A percentile compares a stretch with the other conserved stretches of the same genome.
Evolutionary conservation across 2,329 filamentous ascomycete species (phyloP).

Genomic region (Zymoseptoria ardabiliae): DNA sequence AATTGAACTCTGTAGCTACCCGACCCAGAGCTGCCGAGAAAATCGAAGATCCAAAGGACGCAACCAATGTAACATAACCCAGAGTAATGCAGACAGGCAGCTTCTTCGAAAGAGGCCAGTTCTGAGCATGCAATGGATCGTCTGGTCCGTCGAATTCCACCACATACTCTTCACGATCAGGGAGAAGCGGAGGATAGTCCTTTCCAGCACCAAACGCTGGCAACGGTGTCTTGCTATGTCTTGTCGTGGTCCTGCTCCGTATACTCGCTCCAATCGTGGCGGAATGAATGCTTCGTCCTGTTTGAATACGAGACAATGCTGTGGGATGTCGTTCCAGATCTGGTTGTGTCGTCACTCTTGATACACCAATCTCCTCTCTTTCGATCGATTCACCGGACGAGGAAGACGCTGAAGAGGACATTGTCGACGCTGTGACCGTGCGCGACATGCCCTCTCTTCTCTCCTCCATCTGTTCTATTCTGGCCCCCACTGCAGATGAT

Average conservation of each 20-base stretch:
- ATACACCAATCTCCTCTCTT: conserved; percentile 45
- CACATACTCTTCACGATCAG: conserved; percentile 67
- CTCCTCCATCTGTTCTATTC: conserved; percentile 34
- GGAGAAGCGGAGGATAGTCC: conserved; percentile 60
- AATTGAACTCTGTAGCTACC: conserved; percentile 37
- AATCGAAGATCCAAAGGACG: conserved; percentile 53
- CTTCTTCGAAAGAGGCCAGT: conserved; percentile 79
- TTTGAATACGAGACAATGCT: conserved; percentile 63
- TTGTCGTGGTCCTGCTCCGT: conserved; percentile 33
- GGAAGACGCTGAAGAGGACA: conserved; percentile 40
- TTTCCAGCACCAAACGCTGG: conserved; percentile 69
- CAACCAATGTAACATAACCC: conserved; percentile 61
- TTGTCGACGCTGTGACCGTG: conserved; percentile 46
- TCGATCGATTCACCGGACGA: conserved; percentile 29
- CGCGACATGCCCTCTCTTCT: conserved; percentile 45
- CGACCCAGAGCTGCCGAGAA: conserved; percentile 36
- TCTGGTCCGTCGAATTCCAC: conserved; percentile 76
- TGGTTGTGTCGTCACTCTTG: conserved; percentile 54
- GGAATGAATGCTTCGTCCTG: conserved; percentile 62
- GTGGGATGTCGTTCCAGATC: conserved; percentile 62
- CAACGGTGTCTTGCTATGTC: conserved; percentile 42
- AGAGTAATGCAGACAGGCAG: conserved; percentile 56
- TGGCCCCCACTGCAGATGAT: conserved; percentile 28
- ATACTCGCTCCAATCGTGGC: conserved; percentile 56
- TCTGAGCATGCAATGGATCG: conserved; percentile 73